A percentile compares a stretch with the other conserved stretches of the same genome.
Conservation (phyloP, 768 basidiomycete genomes). For the Coprinellus micaceus region DNA sequence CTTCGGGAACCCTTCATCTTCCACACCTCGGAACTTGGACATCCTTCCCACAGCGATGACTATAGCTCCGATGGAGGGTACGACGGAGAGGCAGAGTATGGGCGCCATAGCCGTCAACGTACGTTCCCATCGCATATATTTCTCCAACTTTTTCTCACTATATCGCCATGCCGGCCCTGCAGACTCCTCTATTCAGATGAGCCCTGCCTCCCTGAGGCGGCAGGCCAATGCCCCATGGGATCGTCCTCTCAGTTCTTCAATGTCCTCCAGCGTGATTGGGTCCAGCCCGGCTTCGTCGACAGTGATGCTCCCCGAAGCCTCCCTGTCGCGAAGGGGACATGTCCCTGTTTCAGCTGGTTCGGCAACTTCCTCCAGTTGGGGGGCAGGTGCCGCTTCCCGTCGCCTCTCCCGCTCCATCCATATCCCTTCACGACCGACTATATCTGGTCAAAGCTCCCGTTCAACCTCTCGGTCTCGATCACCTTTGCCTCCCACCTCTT, state of each 20-base stretch:
- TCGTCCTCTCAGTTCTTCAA: constrained; percentile 49
- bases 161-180: constrained; percentile 38
- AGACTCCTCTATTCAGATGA: constrained; percentile 65
- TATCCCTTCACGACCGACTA: constrained; percentile 61
- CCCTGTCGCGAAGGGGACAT: constrained; percentile 63
- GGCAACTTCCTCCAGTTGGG: constrained; percentile 51
- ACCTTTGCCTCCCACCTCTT: constrained; percentile 71
- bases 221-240: constrained; percentile 68
- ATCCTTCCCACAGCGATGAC: constrained; percentile 61
- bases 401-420: constrained; percentile 85
- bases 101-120: constrained; percentile 72
- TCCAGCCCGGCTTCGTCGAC: constrained; percentile 61
- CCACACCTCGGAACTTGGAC: constrained; percentile 54
- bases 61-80: constrained; percentile 80
- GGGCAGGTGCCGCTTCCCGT: constrained; percentile 59
- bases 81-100: constrained; percentile 69
- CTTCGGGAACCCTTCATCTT: constrained; percentile 61
- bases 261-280: constrained; percentile 51
- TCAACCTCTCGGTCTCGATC: constrained; percentile 95
- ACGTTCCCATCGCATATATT: constrained; percentile 51
- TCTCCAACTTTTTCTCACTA: constrained; percentile 43
- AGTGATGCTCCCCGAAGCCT: constrained; percentile 58
- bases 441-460: constrained; percentile 81
- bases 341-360: constrained; percentile 32
- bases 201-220: constrained; percentile 66